Conservation (phyloP, 352 stramenopile species). For the Phytophthora tentaculata region DNA sequence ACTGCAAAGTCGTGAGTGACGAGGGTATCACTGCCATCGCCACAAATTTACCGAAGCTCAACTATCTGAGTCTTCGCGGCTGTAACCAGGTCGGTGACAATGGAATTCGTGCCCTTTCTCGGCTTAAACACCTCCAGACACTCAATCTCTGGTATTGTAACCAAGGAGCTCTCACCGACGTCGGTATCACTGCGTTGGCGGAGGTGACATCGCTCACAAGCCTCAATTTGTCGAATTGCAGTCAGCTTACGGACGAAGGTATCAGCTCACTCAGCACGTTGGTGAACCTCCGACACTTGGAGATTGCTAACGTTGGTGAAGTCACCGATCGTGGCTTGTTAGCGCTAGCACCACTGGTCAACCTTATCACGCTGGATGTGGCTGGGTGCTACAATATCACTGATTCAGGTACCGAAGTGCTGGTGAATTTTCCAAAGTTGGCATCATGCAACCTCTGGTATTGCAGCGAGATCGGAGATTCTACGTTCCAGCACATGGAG, state of each 20-base stretch:
- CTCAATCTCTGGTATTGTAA: slow-evolving; percentile 88
- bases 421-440: slow-evolving; percentile 59
- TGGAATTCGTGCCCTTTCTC: slow-evolving; percentile 52
- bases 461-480: slow-evolving; percentile 78
- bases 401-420: slow-evolving; percentile 63
- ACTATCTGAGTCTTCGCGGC: slow-evolving; percentile 64
- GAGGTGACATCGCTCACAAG: slow-evolving; percentile 63
- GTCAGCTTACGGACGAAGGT: slow-evolving; percentile 70
- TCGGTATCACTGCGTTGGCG: slow-evolving; percentile 54
- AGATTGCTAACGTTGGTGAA: slow-evolving; percentile 82
- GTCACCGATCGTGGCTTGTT: slow-evolving; percentile 66
- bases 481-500: slow-evolving; percentile 64
- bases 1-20: slow-evolving; percentile 80
- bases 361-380: slow-evolving; percentile 70
- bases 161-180: slow-evolving; percentile 76
- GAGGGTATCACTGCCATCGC: slow-evolving; percentile 56
- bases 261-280: slow-evolving; percentile 54
- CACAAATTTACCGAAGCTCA: slow-evolving; percentile 44
- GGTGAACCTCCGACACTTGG: slow-evolving; percentile 69
- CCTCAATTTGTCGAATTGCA: slow-evolving; percentile 84
- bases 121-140: slow-evolving; percentile 46
- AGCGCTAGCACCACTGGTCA: slow-evolving; percentile 54
- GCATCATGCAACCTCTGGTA: slow-evolving; percentile 84
- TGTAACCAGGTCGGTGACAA: slow-evolving; percentile 64
- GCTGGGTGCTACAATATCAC: slow-evolving; percentile 86